Evolutionary conservation across 129 eudicot species (phyloP), one percentile per base, ranked within the genome.

Genomic region (Escallonia rubra): DNA sequence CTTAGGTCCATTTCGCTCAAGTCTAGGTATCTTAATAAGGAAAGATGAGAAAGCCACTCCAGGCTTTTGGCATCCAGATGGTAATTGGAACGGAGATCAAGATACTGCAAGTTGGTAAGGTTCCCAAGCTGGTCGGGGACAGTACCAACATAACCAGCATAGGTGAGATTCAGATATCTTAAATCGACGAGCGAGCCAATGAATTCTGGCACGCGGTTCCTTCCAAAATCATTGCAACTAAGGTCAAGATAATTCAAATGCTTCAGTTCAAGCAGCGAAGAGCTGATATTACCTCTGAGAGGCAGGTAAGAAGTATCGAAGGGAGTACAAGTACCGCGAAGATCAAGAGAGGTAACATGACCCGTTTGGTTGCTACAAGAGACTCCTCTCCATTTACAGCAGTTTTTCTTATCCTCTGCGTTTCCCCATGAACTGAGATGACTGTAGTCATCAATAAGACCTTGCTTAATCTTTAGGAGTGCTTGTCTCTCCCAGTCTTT

Each of bases 361-460:
- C 78, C 73, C 0, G 79, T 74, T 9, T 3, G 39, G 56, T 73
- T 23, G 64, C 65, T 15, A 41, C 90, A 77, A 1, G 11, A 7
- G n/a, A 84, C 68, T 5, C 80, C 76, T 5, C 10, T 40, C 86
- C 86, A 80, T 62, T 53, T 44, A 60, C 90, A 80, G 13, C 90
- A 78, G 10, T 80, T 83, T 15, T 1, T 64, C 2, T 66, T 56
- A n/a, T 76, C 38, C 45, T 58, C 72, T 34, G 58, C 61, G 41
- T 12, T 52, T 8, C 75, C 71, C 87, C 83, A 82, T 16, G 75
- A 59, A 52, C 59, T 43, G 14, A 82, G 72, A 15, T 0, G 12
- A 13, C 59, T 66, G 5, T 0, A 2, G 3, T 2, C 4, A 43
- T 58, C 63, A 8, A 10, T 10, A 12, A 82, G 14, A 8, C 38